Percentiles rank a stretch among this genome's conserved stretches.
Conservation (phyloP, 2,329 filamentous ascomycete species). For the Cordyceps cicadae region DNA sequence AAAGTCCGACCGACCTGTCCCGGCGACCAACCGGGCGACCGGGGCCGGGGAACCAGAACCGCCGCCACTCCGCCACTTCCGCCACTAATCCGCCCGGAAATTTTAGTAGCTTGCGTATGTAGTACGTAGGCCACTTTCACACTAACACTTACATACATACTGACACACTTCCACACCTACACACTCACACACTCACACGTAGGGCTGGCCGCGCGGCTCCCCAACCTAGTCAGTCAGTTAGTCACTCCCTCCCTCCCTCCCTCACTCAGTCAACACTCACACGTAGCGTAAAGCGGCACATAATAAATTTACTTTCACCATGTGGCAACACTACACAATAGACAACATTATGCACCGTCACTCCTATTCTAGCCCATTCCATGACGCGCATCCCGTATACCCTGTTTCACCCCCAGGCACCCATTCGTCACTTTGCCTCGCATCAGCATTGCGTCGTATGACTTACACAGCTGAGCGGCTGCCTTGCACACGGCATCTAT, state of each 20-base stretch:
- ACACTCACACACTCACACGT: background rate
- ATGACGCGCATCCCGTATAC: background rate
- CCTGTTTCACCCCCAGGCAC: conserved; percentile 5
- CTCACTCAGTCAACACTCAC: background rate
- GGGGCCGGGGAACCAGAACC: background rate
- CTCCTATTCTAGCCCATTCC: background rate
- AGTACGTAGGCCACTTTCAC: too few species aligned
- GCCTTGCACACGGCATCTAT: background rate
- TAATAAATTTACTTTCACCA: background rate
- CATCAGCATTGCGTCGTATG: background rate
- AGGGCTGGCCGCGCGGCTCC: conserved; percentile 10
- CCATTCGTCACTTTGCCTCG: background rate
- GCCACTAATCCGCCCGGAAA: background rate
- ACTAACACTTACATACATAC: too few species aligned
- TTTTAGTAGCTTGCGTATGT: conserved; percentile 3
- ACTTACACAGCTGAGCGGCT: background rate
- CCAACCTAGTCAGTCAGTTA: background rate
- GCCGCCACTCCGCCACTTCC: background rate
- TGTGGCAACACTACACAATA: background rate
- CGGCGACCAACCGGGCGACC: background rate
- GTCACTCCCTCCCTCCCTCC: too few species aligned
- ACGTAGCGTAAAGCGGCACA: background rate
- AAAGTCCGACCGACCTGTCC: background rate
- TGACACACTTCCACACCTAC: too few species aligned
- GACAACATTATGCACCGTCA: background rate